These are phyloP conservation scores for Phytophthora sp. DNA, from an alignment of 352 stramenopile species.

Conservation along the genomic window DNA sequence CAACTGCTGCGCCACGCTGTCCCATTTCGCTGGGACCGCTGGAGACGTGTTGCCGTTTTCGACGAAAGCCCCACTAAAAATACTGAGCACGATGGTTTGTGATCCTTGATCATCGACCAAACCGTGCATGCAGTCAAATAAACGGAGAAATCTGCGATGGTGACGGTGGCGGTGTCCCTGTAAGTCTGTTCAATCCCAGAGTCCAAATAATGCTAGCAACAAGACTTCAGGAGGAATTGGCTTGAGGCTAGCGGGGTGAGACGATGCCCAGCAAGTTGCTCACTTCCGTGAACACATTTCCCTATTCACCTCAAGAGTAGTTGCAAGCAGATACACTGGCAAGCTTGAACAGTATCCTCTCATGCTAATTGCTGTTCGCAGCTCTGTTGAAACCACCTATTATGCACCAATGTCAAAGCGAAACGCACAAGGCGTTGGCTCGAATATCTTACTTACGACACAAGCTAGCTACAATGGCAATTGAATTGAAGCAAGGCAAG, in stretches of 20 bases:
- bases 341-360: too few relatives aligned
- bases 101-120: constrained; percentile 20
- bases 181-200: constrained; percentile 23
- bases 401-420: neutral
- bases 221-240: neutral
- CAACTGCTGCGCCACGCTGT: constrained; percentile 18
- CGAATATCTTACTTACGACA: neutral
- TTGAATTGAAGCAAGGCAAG: too few relatives aligned
- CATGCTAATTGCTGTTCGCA: constrained; percentile 13
- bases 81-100: constrained; percentile 11
- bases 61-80: constrained; percentile 35
- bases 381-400: constrained; percentile 9
- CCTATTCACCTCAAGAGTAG: neutral
- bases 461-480: too few relatives aligned
- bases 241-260: neutral
- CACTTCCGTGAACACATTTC: neutral
- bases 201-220: constrained; percentile 10
- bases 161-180: constrained; percentile 6
- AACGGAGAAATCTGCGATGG: constrained; percentile 13
- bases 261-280: constrained; percentile 6
- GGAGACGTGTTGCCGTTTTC: constrained; percentile 31
- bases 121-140: too few relatives aligned
- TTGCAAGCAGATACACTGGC: neutral
- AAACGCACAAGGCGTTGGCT: neutral
- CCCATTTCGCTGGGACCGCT: constrained; percentile 35